Evolutionary conservation across 768 basidiomycete genomes (phyloP), one percentile per base, ranked within the genome.

Genomic region (Panaeolus papilionaceus): DNA sequence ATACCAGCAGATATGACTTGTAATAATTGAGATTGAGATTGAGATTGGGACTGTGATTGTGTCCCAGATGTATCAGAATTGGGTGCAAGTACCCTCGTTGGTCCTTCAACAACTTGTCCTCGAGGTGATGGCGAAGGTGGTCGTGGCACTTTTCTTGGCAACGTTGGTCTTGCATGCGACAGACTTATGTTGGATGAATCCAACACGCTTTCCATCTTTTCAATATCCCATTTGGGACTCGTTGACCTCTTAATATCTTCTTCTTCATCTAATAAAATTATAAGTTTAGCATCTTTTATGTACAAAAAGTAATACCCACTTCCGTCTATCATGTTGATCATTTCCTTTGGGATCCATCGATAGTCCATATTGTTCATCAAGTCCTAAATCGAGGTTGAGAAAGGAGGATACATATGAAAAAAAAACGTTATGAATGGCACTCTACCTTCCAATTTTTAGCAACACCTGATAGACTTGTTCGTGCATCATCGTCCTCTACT

Each of bases 41-140:
- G 33, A 1, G 33, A 14, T 58, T 58, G 26, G 18, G 33, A 69
- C 26, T 78, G 78, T 3, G 78, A 75, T 51, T 80, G 80, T 1
- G 79, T 79, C 38, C 70, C 75, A 1, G 86, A 88, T 1, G 82
- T 80, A 69, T 89, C 87, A 10, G 88, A 87, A 71, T 88, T 85
- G 3, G 87, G 86, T 8, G 81, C 88, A 26, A 89, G 74, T n/a
- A 89, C 79, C 18, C 78, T 80, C 38, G 74, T 79, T 5, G 82
- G 77, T 26, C 80, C 83, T 58, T 75, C 33, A 33, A 33, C 33
- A 33, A 33, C 70, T 40, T 74, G 74, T 49, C 71, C 63, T 67
- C 74, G 73, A 42, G 79, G 73, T 61, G 71, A 72, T 26, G 82
- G 78, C 67, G 76, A 78, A 4, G 75, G 74, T 8, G 88, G 84